Evolutionary conservation across 2,329 filamentous ascomycete genomes (phyloP).

Genomic region (Fusarium udum): DNA sequence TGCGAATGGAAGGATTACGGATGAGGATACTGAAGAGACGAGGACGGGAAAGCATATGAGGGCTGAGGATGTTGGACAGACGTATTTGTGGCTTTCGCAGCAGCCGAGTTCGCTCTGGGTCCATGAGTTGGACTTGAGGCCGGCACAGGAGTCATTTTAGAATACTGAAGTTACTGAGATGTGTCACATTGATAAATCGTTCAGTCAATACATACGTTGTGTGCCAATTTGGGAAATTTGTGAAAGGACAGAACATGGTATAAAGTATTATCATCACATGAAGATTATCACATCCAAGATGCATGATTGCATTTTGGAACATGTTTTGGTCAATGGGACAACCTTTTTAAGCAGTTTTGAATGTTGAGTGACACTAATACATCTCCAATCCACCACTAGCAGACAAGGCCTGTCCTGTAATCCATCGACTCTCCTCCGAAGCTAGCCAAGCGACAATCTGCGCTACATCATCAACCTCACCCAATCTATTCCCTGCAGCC

Average conservation of each 20-base stretch:
- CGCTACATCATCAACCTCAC: conserved; percentile 63
- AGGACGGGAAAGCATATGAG: conserved; percentile 65
- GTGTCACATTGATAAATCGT: no score
- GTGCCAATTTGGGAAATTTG: no score
- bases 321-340: no score
- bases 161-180: neutral
- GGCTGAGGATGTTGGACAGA: conserved; percentile 65
- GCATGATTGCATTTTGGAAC: no score
- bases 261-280: no score
- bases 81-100: conserved; percentile 57
- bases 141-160: conserved; percentile 27
- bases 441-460: conserved; percentile 66
- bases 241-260: no score
- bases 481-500: conserved; percentile 60
- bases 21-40: conserved; percentile 58
- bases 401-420: conserved; percentile 65
- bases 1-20: conserved; percentile 63
- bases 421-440: conserved; percentile 58
- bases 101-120: conserved; percentile 30
- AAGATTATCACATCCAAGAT: no score
- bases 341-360: no score
- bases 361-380: no score
- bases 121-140: conserved; percentile 35
- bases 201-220: no score
- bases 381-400: conserved; percentile 55